A percentile compares a stretch with the other conserved stretches of the same genome.
Evolutionary conservation across 371 early-diverging fungal species (phyloP).

Genomic region (Mucor ambiguus): DNA sequence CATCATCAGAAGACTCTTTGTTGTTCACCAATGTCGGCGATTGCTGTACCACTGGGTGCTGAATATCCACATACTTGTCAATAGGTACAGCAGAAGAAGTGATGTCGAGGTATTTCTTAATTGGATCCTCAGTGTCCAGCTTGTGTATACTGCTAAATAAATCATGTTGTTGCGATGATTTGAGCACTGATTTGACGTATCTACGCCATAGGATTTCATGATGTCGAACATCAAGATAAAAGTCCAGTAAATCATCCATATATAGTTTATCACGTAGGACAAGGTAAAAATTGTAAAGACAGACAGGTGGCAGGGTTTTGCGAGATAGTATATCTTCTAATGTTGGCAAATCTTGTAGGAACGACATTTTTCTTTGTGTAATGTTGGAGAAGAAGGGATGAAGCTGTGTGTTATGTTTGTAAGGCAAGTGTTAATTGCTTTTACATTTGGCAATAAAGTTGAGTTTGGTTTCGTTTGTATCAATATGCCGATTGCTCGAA

Average conservation of each 20-base stretch:
- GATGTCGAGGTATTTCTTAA: slow-evolving; percentile 30
- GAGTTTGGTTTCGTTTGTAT: not conserved
- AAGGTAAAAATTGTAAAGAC: slow-evolving; percentile 68
- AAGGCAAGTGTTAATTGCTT: not conserved
- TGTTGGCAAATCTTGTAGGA: slow-evolving; percentile 45
- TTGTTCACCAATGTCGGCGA: not conserved
- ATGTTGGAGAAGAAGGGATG: not conserved
- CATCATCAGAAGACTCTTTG: not conserved
- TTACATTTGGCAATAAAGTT: not conserved
- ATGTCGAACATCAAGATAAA: slow-evolving; percentile 68
- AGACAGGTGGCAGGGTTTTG: slow-evolving; percentile 68
- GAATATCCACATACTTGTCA: not conserved
- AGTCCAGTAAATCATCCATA: slow-evolving; percentile 66
- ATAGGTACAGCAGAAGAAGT: not conserved
- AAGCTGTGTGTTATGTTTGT: not conserved
- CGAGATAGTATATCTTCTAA: slow-evolving; percentile 63
- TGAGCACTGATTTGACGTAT: slow-evolving; percentile 48
- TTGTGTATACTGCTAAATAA: slow-evolving; percentile 31
- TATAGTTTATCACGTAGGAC: slow-evolving; percentile 63
- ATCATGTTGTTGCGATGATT: not conserved
- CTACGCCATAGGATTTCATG: slow-evolving; percentile 64
- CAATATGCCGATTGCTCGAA: not conserved
- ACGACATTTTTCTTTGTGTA: not conserved
- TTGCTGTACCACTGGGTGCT: not conserved
- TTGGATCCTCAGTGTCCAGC: slow-evolving; percentile 39